Evolutionary conservation across 1,284 basidiomycete genomes (phyloP), one percentile per base, ranked within the genome.

Genomic region (Irpex lacteus): DNA sequence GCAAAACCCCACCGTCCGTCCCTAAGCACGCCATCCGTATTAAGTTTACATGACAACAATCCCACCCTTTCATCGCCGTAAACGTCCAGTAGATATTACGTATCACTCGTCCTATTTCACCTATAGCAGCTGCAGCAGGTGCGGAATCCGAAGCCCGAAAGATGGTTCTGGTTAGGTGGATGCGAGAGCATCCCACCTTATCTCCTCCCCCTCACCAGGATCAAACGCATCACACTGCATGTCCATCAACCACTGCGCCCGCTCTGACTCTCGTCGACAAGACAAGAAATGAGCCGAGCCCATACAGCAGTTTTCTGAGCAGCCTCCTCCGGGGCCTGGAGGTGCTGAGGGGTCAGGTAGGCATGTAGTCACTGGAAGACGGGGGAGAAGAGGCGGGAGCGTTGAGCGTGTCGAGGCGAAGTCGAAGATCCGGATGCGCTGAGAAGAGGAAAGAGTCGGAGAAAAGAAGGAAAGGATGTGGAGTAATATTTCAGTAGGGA

Each of bases 401-500:
- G 89, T 90, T 1, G 75, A 66, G 1, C 76, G 67, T 9, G 82
- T 78, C 1, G 84, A 78, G 0, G 87, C 87, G 66, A 85, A 88
- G 38, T 77, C 74, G 69, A 80, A 85, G 21, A 91, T 80, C 26
- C 82, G 85, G 55, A 81, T 74, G 18, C 81, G 82, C 67, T 91
- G 90, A 1, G 78, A 70, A 8, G 78, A 65, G 2, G 88, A 89
- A 26, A 91, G 80, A 0, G 76, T 77, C 9, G 88, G 88, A 2
- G 86, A 81, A 36, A 88, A 71, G 69, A 83, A 80, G 19, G 85
- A 83, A 37, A 91, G 78, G 61, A 87, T 83, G 70, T 85, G 69
- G 3, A 86, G 77, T 64, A 85, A 82, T 19, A 91, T 76, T 71
- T 91, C 89, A 21, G 74, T 80, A 0, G 89, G 89, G 34, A 91